These are phyloP conservation scores for Liquidambar formosana DNA, from an alignment of 164 flowering plant genomes.

Conservation along the genomic window DNA sequence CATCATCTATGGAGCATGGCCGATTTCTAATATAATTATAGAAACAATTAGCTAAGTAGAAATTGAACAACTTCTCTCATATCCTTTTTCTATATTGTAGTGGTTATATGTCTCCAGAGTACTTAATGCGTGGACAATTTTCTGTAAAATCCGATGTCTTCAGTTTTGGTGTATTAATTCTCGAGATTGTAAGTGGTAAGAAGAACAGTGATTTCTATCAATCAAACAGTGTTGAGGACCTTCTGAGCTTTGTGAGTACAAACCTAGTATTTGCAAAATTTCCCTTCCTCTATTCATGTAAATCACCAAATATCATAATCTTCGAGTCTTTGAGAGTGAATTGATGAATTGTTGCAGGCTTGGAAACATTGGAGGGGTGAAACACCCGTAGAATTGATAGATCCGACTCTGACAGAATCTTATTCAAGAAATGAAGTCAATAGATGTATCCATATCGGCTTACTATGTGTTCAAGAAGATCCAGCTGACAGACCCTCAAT, in stretches of 20 bases:
- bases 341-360: no score
- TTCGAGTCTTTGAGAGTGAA: no score
- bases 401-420: neutral
- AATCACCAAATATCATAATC: no score
- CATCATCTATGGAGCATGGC: no score
- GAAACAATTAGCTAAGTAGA: no score
- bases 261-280: no score
- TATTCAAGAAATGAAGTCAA: neutral
- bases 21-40: no score
- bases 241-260: no score
- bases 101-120: constrained; percentile 1
- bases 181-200: neutral
- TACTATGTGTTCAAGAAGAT: constrained; percentile 18
- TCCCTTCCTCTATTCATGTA: no score
- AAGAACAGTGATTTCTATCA: neutral
- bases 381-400: no score
- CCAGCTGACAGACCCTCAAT: constrained; percentile 14
- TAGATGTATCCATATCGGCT: constrained; percentile 10
- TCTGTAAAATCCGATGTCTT: neutral
- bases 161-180: neutral
- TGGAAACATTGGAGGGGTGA: no score
- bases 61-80: neutral
- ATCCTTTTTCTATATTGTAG: neutral
- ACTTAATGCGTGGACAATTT: neutral
- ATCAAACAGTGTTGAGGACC: no score